phyloP scores from a whole-genome alignment of 2,329 filamentous ascomycete genomes.

The Talaromyces sp. region DNA sequence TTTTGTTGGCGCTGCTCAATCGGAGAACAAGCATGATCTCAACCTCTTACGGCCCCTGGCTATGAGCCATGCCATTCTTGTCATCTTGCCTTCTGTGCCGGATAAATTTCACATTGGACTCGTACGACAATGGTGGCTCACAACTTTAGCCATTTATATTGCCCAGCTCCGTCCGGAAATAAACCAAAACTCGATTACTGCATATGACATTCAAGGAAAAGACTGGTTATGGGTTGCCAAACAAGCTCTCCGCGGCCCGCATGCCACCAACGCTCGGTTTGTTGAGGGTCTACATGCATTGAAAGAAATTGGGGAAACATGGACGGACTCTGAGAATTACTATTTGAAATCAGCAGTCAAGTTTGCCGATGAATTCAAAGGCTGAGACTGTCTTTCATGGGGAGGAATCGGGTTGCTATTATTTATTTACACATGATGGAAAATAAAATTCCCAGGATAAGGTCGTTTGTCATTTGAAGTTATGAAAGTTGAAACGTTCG shows the following conservation, averaged over 20 bases:
- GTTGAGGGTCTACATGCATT: slow-evolving; percentile 72
- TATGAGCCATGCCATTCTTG: slow-evolving; percentile 80
- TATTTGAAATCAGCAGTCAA: slow-evolving; percentile 49
- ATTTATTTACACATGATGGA: neutral
- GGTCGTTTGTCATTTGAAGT: neutral
- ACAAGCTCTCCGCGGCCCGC: slow-evolving; percentile 63
- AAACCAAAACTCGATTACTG: slow-evolving; percentile 55
- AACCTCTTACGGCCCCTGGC: slow-evolving; percentile 78
- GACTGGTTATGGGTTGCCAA: slow-evolving; percentile 74
- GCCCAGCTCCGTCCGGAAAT: slow-evolving; percentile 68
- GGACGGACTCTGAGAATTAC: slow-evolving; percentile 41
- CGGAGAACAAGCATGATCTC: slow-evolving; percentile 66
- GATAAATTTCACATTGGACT: slow-evolving; percentile 66
- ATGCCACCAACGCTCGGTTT: slow-evolving; percentile 72
- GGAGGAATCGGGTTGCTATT: neutral
- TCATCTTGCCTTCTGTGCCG: slow-evolving; percentile 74
- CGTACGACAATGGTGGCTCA: slow-evolving; percentile 84
- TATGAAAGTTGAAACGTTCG: neutral
- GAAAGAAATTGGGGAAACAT: slow-evolving; percentile 31
- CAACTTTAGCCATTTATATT: slow-evolving; percentile 74
- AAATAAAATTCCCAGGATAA: neutral
- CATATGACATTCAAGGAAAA: slow-evolving; percentile 58
- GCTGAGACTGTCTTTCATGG: slow-evolving; percentile 21
- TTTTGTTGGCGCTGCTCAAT: slow-evolving; percentile 28
- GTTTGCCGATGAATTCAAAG: slow-evolving; percentile 53